A percentile compares a stretch with the other conserved stretches of the same genome.
These are phyloP conservation scores for Monsonia emarginata DNA, from an alignment of 441 rosid species.

Conservation along the genomic window DNA sequence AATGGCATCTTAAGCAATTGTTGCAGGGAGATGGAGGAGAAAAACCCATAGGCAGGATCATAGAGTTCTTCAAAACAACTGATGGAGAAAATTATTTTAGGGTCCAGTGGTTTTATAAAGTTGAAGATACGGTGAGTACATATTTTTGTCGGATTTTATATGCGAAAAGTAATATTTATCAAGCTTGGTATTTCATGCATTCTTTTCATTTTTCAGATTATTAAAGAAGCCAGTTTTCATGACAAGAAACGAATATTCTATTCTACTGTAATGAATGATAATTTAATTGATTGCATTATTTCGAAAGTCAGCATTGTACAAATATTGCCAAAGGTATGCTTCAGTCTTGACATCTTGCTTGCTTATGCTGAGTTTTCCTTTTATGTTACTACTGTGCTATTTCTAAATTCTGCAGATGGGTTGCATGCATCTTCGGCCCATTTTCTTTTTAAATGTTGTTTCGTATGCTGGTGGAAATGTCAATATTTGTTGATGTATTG, in stretches of 20 bases:
- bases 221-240: slow-evolving; percentile 14
- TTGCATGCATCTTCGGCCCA: slow-evolving; percentile 1
- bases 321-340: slow-evolving; percentile 13
- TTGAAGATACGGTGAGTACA: slow-evolving; percentile 27
- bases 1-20: slow-evolving; percentile 14
- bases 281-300: slow-evolving; percentile 15
- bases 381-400: background rate
- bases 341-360: background rate
- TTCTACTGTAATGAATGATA: slow-evolving; percentile 18
- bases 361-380: background rate
- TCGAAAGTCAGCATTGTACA: slow-evolving; percentile 12
- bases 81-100: slow-evolving; percentile 22
- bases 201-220: slow-evolving; percentile 9
- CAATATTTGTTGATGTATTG: background rate
- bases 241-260: slow-evolving; percentile 17
- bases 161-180: background rate
- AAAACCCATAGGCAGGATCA: slow-evolving; percentile 23
- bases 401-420: slow-evolving; percentile 10
- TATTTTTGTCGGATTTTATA: slow-evolving; percentile 11
- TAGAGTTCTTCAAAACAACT: slow-evolving; percentile 23
- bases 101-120: slow-evolving; percentile 28
- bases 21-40: slow-evolving; percentile 45
- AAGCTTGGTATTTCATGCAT: background rate
- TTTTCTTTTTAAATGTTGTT: slow-evolving; percentile 12
- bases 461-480: background rate